Conservation (phyloP, 2,329 filamentous ascomycete genomes). For the Nigrospora osmanthi region DNA sequence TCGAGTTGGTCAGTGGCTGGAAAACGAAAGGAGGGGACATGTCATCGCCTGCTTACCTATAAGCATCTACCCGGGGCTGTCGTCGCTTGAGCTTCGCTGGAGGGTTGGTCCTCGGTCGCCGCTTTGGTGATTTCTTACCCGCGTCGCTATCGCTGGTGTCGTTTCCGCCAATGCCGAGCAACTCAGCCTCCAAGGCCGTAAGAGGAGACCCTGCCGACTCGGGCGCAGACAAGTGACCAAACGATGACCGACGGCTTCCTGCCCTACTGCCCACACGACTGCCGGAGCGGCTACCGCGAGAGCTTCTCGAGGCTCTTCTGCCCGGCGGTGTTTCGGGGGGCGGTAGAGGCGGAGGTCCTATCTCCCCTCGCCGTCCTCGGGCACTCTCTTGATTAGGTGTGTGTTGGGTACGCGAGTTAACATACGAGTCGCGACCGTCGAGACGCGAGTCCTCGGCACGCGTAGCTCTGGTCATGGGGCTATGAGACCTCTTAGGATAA, state of each 20-base stretch:
- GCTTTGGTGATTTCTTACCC: constrained; percentile 9
- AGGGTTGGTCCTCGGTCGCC: neutral
- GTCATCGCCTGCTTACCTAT: constrained; percentile 1
- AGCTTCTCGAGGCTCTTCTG: neutral
- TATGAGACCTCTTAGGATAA: neutral
- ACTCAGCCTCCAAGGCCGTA: constrained; percentile 18
- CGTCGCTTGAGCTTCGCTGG: neutral
- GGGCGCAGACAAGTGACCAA: constrained; percentile 4
- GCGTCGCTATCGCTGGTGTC: constrained; percentile 13
- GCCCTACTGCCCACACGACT: constrained; percentile 2
- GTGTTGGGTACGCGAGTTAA: neutral
- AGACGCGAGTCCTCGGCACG: neutral
- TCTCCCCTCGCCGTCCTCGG: neutral
- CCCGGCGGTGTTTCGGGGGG: neutral
- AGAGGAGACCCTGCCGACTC: constrained; percentile 15
- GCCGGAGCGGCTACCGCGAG: constrained; percentile 5
- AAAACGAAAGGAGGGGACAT: neutral
- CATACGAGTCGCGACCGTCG: neutral
- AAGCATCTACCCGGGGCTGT: constrained; percentile 3
- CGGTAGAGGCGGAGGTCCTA: neutral
- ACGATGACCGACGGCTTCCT: constrained; percentile 12
- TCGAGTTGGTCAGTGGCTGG: neutral
- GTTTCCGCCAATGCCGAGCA: constrained; percentile 16
- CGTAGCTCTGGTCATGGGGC: neutral
- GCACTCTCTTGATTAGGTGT: neutral